Evolutionary conservation across 306 rosid genomes (phyloP).

Genomic region (Begonia fuchsioides): DNA sequence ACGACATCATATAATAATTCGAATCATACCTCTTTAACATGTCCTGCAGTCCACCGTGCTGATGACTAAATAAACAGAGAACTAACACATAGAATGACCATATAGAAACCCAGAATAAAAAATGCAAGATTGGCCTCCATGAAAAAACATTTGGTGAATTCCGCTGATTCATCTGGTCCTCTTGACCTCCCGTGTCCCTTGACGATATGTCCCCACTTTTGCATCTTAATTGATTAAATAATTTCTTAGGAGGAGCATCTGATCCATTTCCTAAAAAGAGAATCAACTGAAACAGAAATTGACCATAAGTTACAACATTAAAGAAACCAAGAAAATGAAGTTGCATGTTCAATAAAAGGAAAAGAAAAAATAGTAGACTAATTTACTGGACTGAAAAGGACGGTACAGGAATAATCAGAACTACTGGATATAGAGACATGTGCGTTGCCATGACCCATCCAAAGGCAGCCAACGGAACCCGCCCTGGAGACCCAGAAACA

Average conservation of each 20-base stretch:
- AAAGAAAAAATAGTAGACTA: too few relatives aligned
- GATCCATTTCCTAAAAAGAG: slow-evolving; percentile 74
- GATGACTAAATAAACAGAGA: slow-evolving; percentile 50
- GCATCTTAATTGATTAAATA: slow-evolving; percentile 28
- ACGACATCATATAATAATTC: neutral
- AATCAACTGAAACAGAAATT: slow-evolving; percentile 34
- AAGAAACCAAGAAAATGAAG: neutral
- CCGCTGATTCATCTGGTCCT: slow-evolving; percentile 21
- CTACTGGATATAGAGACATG: slow-evolving; percentile 73
- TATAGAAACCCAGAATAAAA: slow-evolving; percentile 42
- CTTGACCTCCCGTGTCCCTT: slow-evolving; percentile 22
- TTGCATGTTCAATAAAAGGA: neutral
- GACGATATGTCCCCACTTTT: slow-evolving; percentile 25
- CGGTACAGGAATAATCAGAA: slow-evolving; percentile 72
- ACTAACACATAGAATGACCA: slow-evolving; percentile 70
- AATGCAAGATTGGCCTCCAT: slow-evolving; percentile 41
- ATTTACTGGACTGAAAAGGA: slow-evolving; percentile 3
- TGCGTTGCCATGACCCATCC: slow-evolving; percentile 96
- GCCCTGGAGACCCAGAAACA: slow-evolving; percentile 39
- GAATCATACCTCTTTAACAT: slow-evolving; percentile 64
- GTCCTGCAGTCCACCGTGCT: slow-evolving; percentile 72
- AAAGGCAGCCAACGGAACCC: slow-evolving; percentile 73
- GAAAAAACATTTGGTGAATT: slow-evolving; percentile 25
- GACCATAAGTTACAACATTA: slow-evolving; percentile 7
- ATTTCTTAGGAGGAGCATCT: slow-evolving; percentile 76